These are phyloP conservation scores for Fusarium tjaetaba DNA, from an alignment of 2,329 filamentous ascomycete genomes.

Conservation along the genomic window DNA sequence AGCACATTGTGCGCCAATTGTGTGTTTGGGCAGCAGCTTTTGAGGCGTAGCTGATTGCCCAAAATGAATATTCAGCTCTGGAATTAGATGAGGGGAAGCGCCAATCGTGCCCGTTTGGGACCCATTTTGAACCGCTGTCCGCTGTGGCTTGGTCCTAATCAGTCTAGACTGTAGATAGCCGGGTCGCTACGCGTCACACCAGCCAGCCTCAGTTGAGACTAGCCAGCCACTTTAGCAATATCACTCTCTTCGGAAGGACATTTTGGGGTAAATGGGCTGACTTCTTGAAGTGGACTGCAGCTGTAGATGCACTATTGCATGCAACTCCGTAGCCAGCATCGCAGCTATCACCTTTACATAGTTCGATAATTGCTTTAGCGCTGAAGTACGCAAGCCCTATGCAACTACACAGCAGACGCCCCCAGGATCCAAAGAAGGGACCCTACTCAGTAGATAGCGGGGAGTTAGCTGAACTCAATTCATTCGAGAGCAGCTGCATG, in stretches of 20 bases:
- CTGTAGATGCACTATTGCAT: neutral
- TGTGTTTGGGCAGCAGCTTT: neutral
- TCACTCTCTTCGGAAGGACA: too few species aligned
- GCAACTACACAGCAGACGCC: neutral
- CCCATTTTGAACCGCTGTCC: neutral
- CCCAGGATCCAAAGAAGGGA: neutral
- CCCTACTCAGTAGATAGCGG: neutral
- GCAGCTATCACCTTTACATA: neutral
- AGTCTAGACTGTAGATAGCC: neutral
- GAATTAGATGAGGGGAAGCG: neutral
- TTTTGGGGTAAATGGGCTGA: neutral
- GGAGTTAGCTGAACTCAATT: neutral
- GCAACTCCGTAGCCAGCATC: too few species aligned
- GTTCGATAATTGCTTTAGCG: neutral
- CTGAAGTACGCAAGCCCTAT: too few species aligned
- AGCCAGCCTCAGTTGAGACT: neutral
- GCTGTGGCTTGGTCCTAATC: neutral
- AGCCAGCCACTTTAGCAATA: neutral
- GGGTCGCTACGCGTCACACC: neutral
- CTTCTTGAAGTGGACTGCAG: neutral
- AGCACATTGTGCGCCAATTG: neutral
- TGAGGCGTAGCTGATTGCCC: neutral
- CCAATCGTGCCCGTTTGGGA: neutral
- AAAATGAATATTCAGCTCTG: neutral
- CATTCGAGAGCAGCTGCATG: neutral